phyloP scores from a whole-genome alignment of 352 stramenopile genomes.

The Globisporangium paroecandrum region DNA sequence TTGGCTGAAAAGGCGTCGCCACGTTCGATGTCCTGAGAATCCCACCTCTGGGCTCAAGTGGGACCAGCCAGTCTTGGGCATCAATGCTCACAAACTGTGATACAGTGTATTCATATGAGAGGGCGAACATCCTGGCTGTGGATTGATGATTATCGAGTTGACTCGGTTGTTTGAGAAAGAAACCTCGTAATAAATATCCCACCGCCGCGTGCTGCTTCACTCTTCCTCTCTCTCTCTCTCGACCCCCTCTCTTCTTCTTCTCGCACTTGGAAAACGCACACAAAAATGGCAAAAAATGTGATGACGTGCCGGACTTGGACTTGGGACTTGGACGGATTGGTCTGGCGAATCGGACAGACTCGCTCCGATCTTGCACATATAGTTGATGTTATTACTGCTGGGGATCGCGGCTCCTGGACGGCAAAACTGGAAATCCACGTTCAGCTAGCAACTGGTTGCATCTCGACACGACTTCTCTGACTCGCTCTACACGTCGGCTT shows the following conservation, averaged over 20 bases:
- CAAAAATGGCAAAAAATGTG: slow-evolving; percentile 7
- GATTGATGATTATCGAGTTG: background rate
- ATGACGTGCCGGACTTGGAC: background rate
- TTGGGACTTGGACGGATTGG: background rate
- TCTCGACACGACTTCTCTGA: background rate
- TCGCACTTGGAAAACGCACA: background rate
- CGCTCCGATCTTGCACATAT: background rate
- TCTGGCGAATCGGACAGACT: background rate
- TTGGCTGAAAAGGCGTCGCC: too few relatives aligned
- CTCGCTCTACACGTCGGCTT: slow-evolving; percentile 29
- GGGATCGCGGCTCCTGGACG: background rate
- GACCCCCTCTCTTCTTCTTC: background rate
- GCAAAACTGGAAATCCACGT: slow-evolving; percentile 3
- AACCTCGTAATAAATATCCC: slow-evolving; percentile 3
- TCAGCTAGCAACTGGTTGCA: background rate
- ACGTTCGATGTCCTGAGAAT: too few relatives aligned
- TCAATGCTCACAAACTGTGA: too few relatives aligned
- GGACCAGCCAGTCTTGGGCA: too few relatives aligned
- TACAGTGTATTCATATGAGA: background rate
- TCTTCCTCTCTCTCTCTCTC: background rate
- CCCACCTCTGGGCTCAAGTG: too few relatives aligned
- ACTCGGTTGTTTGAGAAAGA: background rate
- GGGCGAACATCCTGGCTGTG: background rate
- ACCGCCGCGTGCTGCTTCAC: background rate
- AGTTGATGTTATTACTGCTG: background rate